Base-by-base conservation (phyloP, 2,329 filamentous ascomycete species). In the Drechslerella dactyloides region DNA sequence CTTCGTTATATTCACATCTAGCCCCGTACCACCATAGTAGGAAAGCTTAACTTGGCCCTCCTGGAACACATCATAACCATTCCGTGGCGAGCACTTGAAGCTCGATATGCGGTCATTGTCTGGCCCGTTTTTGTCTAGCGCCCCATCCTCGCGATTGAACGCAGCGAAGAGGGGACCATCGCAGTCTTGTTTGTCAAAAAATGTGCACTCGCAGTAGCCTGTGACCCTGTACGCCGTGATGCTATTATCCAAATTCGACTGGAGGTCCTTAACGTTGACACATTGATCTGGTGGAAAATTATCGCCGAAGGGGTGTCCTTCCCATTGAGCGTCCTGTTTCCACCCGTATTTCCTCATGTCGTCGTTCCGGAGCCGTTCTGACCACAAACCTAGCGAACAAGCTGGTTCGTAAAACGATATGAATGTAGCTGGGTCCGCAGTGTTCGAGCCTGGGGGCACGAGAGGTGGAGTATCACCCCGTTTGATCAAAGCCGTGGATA, bases 141-240 rank as follows among this genome's bases (percentile, higher is more conserved):
- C 17, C 2, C 6, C 30, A 15, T 69, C 65, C 2, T 60, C 52
- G 3, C 65, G 57, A 27, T 69, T 69, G 46, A 62, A 69, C 23
- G 57, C 65, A 2, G 23, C 24, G 13, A 69, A 69, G 1, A 51
- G 23, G 21, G 13, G 8, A 2, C 53, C 27, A 0, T 33, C 2
- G 35, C 65, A 69, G 3, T 50, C 21, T 1, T 21, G 1, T 1
- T 57, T 23, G 17, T 46, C 46, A 40, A 57, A 69, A 51, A 62
- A 69, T 15, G 51, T 51, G 52, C 65, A 69, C 35, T 69, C 65
- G 44, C 65, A 69, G 7, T 46, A 61, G 11, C 59, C 59, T 15
- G 48, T 35, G 21, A 55, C 35, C 21, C 50, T n/a, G 37, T 44
- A 62, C 8, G 19, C 15, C 17, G 35, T 33, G 23, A 58, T 19